phyloP scores from a whole-genome alignment of 176 grass and related monocot species.

The Thinopyrum elongatum region DNA sequence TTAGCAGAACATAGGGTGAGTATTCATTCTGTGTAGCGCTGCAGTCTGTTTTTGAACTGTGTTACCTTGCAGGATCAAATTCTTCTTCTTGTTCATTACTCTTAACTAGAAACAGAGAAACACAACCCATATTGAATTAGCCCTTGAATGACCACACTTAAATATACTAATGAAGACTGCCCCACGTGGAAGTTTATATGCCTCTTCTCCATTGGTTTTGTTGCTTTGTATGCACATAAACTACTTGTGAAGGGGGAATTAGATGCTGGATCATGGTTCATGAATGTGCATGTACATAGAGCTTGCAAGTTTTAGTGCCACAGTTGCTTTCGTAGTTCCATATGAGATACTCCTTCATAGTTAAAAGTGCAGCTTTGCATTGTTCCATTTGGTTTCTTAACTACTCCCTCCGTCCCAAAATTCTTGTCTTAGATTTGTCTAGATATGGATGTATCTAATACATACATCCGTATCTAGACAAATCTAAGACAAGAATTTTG shows the following conservation, averaged over 20 bases:
- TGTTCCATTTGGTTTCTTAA: neutral
- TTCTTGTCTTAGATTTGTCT: too few species aligned
- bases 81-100: neutral
- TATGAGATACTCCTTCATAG: neutral
- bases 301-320: too few species aligned
- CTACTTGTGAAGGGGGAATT: neutral
- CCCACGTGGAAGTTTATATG: neutral
- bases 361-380: neutral
- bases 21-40: neutral
- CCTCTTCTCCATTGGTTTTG: neutral
- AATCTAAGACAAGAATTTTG: too few species aligned
- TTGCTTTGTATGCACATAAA: neutral
- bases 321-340: neutral
- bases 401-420: too few species aligned
- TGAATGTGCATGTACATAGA: neutral
- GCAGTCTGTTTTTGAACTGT: neutral
- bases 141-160: neutral
- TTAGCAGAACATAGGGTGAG: conserved; percentile 48
- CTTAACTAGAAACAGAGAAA: neutral
- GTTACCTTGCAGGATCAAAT: neutral
- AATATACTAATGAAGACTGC: neutral
- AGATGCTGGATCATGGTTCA: neutral
- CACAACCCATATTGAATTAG: neutral
- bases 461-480: too few species aligned
- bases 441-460: too few species aligned